Conservation (phyloP, 768 basidiomycete species). For the Lactifluus subvellereus region DNA sequence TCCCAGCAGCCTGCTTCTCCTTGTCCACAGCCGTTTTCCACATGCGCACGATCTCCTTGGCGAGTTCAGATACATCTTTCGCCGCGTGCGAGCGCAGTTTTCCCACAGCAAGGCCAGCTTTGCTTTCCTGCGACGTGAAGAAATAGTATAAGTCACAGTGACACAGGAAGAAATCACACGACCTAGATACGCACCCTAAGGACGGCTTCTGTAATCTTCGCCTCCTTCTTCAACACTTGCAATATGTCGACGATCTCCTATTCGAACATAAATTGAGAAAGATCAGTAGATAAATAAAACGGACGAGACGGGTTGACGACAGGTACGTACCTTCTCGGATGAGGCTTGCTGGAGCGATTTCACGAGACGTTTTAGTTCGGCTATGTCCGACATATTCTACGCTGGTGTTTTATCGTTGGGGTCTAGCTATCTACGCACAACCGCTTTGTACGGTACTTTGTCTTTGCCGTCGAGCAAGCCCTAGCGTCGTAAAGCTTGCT, state of each 20-base stretch:
- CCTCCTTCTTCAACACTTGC: slow-evolving; percentile 56
- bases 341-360: slow-evolving; percentile 24
- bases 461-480: slow-evolving; percentile 7
- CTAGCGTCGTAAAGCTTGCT: not conserved
- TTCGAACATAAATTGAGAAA: slow-evolving; percentile 22
- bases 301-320: not conserved
- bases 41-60: slow-evolving; percentile 86
- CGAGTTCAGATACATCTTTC: slow-evolving; percentile 71
- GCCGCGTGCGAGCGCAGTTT: slow-evolving; percentile 72
- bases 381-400: slow-evolving; percentile 21
- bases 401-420: slow-evolving; percentile 5
- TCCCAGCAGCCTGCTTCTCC: slow-evolving; percentile 42
- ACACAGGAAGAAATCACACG: slow-evolving; percentile 26
- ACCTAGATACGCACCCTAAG: slow-evolving; percentile 54
- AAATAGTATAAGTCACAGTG: not conserved
- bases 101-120: slow-evolving; percentile 86
- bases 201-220: slow-evolving; percentile 62
- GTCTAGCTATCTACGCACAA: slow-evolving; percentile 22
- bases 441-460: slow-evolving; percentile 18
- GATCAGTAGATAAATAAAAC: slow-evolving; percentile 31
- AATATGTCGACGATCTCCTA: slow-evolving; percentile 64
- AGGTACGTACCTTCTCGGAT: slow-evolving; percentile 17
- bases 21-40: slow-evolving; percentile 89
- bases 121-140: slow-evolving; percentile 63
- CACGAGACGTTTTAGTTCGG: slow-evolving; percentile 24